Percentiles rank a stretch among this genome's conserved stretches.
Conservation (phyloP, 2,329 filamentous ascomycete species). For the Bipolaris sorokiniana region DNA sequence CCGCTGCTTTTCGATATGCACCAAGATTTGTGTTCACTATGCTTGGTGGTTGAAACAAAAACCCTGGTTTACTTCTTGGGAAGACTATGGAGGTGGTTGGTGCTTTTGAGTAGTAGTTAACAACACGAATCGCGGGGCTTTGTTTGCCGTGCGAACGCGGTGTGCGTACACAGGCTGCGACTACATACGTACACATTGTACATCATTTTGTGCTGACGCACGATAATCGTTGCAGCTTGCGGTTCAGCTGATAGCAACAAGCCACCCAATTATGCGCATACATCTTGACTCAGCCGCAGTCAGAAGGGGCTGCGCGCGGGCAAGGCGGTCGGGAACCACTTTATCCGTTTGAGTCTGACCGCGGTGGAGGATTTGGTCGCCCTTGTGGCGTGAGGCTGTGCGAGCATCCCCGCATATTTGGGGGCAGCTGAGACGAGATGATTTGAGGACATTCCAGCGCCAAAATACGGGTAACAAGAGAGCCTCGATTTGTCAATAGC, state of each 20-base stretch:
- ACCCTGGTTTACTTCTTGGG: too few species aligned
- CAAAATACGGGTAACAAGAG: neutral
- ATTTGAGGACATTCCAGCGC: neutral
- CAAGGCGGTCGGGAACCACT: constrained; percentile 7
- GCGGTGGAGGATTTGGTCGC: neutral
- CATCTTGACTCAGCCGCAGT: constrained; percentile 8
- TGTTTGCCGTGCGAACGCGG: neutral
- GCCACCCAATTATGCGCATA: constrained; percentile 11
- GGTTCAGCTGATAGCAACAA: constrained; percentile 13
- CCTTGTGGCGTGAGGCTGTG: constrained; percentile 9
- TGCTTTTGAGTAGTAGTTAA: too few species aligned
- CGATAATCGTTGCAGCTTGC: neutral
- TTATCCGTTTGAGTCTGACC: constrained; percentile 1
- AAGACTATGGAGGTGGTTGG: too few species aligned
- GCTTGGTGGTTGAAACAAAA: neutral
- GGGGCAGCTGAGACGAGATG: constrained; percentile 2
- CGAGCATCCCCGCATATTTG: neutral
- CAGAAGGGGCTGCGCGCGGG: neutral
- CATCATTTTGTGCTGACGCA: neutral
- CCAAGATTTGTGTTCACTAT: neutral
- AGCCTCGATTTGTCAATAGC: neutral
- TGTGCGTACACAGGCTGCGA: neutral
- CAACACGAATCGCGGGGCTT: neutral
- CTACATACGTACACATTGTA: neutral
- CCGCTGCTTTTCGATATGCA: neutral